Evolutionary conservation across 2,329 filamentous ascomycete genomes (phyloP).

Genomic region (Leptosphaerulina australis): DNA sequence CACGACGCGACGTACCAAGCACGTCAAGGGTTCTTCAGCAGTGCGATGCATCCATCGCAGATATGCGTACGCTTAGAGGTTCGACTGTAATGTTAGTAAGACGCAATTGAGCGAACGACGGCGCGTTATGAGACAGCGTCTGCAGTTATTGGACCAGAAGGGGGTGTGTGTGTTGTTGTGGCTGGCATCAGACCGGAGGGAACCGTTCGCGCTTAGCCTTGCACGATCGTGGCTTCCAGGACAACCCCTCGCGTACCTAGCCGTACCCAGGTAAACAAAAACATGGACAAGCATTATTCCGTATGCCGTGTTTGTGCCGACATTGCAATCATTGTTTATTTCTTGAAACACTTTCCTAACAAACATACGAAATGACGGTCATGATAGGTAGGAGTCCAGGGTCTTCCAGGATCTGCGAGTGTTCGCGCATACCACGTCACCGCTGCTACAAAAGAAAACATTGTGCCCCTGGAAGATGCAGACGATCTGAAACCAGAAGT

Average conservation of each 20-base stretch:
- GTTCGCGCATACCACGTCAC: constrained; percentile 9
- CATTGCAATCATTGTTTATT: constrained; percentile 10
- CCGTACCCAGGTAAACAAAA: background rate
- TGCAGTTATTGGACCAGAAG: constrained; percentile 29
- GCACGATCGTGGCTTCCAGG: constrained; percentile 21
- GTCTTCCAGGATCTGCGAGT: background rate
- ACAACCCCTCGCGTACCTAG: constrained; percentile 15
- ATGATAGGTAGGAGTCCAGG: constrained; percentile 1
- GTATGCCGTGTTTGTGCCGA: constrained; percentile 12
- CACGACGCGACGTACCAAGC: constrained; percentile 43
- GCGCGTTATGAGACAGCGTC: constrained; percentile 32
- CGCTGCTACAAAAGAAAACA: constrained; percentile 12
- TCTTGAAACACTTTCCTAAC: constrained; percentile 9
- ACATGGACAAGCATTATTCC: constrained; percentile 14
- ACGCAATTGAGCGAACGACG: constrained; percentile 38
- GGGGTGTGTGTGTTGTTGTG: constrained; percentile 41
- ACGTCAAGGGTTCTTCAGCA: constrained; percentile 39
- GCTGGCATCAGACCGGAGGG: constrained; percentile 25
- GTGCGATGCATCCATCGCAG: constrained; percentile 37
- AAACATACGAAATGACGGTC: constrained; percentile 1
- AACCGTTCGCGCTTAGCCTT: constrained; percentile 20
- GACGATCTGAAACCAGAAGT: constrained; percentile 9
- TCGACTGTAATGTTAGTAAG: constrained; percentile 19
- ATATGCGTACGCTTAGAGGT: constrained; percentile 12
- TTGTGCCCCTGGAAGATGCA: constrained; percentile 11